A percentile compares a stretch with the other conserved stretches of the same genome.
These are phyloP conservation scores for Cytospora schulzeri DNA, from an alignment of 2,329 filamentous ascomycete species.

Conservation along the genomic window DNA sequence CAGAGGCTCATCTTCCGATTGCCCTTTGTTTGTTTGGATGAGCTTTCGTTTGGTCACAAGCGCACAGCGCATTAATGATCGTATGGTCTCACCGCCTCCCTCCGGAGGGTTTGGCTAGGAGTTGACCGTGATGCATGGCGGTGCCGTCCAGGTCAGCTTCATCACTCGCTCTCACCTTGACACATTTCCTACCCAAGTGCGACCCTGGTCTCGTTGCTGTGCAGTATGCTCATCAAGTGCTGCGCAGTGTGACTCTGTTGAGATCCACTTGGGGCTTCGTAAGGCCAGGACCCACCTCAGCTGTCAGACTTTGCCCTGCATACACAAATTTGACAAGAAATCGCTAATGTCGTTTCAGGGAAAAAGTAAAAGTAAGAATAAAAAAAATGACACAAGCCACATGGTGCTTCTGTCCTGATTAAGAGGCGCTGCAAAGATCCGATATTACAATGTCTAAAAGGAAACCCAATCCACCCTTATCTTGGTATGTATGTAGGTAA, in stretches of 20 bases:
- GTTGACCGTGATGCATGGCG: constrained; percentile 25
- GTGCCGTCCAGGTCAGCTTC: constrained; percentile 26
- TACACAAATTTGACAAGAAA: constrained; percentile 8
- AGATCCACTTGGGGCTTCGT: constrained; percentile 15
- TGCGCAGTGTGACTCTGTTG: constrained; percentile 10
- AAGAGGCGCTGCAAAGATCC: not conserved
- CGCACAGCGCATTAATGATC: constrained; percentile 7
- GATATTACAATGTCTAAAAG: not conserved
- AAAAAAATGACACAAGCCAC: not conserved
- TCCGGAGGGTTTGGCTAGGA: constrained; percentile 15
- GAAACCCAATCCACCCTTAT: not conserved
- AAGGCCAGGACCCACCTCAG: constrained; percentile 23
- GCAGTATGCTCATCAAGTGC: not conserved
- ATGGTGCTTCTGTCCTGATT: not conserved
- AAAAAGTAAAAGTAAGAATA: not conserved
- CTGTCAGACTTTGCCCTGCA: constrained; percentile 16
- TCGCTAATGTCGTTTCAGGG: not conserved
- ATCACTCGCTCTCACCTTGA: constrained; percentile 25
- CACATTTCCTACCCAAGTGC: constrained; percentile 21
- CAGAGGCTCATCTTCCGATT: not conserved
- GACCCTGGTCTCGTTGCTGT: constrained; percentile 18
- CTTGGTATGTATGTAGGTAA: not conserved
- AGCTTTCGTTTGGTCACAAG: constrained; percentile 10
- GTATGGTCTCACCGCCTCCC: constrained; percentile 23
- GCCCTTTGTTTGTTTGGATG: not conserved